A percentile compares a stretch with the other conserved stretches of the same genome.
Conservation (phyloP, 495 filamentous ascomycete genomes). For the Talaromyces liani region DNA sequence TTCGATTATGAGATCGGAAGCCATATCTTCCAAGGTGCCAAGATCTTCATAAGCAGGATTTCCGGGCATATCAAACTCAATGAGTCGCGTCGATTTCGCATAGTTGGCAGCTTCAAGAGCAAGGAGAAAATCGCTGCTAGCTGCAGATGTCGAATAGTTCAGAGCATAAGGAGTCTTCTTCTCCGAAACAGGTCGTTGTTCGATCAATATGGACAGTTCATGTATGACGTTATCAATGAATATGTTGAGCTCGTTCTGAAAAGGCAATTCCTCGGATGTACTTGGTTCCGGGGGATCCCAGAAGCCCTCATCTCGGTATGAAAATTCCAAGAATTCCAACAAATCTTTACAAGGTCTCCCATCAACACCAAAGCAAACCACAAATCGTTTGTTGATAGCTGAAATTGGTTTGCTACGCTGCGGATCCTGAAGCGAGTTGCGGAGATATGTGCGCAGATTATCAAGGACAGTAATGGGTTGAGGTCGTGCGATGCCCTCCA, state of each 20-base stretch:
- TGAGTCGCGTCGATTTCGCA: conserved; percentile 21
- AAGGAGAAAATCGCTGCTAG: conserved; percentile 30
- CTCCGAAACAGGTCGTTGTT: conserved; percentile 37
- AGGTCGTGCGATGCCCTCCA: conserved; percentile 42
- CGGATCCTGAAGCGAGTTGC: conserved; percentile 46
- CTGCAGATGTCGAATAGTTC: conserved; percentile 19
- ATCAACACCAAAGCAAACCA: conserved; percentile 54
- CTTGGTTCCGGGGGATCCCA: conserved; percentile 42
- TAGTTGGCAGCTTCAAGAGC: conserved; percentile 44
- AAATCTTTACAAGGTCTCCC: conserved; percentile 51
- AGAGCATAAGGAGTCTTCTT: conserved; percentile 27
- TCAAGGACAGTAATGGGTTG: conserved; percentile 42
- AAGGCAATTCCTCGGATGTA: conserved; percentile 28
- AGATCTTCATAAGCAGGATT: conserved; percentile 39
- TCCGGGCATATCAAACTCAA: conserved; percentile 29
- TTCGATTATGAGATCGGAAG: conserved; percentile 26
- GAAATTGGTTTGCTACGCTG: conserved; percentile 48
- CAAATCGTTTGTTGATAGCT: conserved; percentile 63
- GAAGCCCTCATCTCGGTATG: conserved; percentile 23
- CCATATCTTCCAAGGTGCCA: conserved; percentile 37
- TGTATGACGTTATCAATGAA: conserved; percentile 49
- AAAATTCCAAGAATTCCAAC: conserved; percentile 58
- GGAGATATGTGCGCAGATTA: conserved; percentile 55
- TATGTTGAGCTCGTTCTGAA: conserved; percentile 34
- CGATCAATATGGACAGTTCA: conserved; percentile 43